These are phyloP conservation scores for Xanthoparmelia taractica DNA, from an alignment of 495 filamentous ascomycete species.

Conservation along the genomic window DNA sequence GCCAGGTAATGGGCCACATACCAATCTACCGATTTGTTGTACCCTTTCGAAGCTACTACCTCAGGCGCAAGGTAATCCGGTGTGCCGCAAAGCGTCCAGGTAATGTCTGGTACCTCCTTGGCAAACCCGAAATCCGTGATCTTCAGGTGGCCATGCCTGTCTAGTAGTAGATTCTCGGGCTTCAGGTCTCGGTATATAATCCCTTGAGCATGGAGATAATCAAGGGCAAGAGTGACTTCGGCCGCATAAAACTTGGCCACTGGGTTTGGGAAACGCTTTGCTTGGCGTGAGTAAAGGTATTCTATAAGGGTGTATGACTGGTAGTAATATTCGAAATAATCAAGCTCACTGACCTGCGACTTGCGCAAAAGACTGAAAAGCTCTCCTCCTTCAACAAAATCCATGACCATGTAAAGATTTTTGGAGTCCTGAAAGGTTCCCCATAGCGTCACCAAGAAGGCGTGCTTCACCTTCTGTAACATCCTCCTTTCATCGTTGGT, in stretches of 20 bases:
- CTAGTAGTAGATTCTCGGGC: slow-evolving; percentile 89
- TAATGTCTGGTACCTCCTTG: slow-evolving; percentile 97
- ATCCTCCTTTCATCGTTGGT: slow-evolving; percentile 96
- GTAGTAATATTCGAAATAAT: slow-evolving; percentile 3
- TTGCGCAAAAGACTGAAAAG: slow-evolving; percentile 91
- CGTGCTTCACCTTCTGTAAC: slow-evolving; percentile 91
- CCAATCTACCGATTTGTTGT: slow-evolving; percentile 99
- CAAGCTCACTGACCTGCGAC: slow-evolving; percentile 67
- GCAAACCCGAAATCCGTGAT: slow-evolving; percentile 99
- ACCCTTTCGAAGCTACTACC: slow-evolving; percentile 93
- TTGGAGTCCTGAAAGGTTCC: slow-evolving; percentile 93
- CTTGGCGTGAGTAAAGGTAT: slow-evolving; percentile 16
- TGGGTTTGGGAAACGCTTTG: slow-evolving; percentile 95
- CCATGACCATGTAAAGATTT: slow-evolving; percentile 99
- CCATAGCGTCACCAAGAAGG: slow-evolving; percentile 95
- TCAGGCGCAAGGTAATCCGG: slow-evolving; percentile 98
- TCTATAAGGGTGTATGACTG: slow-evolving; percentile 8
- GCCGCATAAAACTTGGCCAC: slow-evolving; percentile 99
- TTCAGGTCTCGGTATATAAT: slow-evolving; percentile 98
- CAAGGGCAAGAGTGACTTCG: slow-evolving; percentile 88
- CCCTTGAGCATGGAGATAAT: slow-evolving; percentile 89
- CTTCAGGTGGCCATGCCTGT: slow-evolving; percentile 94
- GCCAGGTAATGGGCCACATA: slow-evolving; percentile 39
- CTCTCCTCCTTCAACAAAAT: slow-evolving; percentile 98
- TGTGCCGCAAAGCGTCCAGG: slow-evolving; percentile 96